Evolutionary conservation across 1,284 basidiomycete genomes (phyloP), one percentile per base, ranked within the genome.

Genomic region (Crepidotus sp.): DNA sequence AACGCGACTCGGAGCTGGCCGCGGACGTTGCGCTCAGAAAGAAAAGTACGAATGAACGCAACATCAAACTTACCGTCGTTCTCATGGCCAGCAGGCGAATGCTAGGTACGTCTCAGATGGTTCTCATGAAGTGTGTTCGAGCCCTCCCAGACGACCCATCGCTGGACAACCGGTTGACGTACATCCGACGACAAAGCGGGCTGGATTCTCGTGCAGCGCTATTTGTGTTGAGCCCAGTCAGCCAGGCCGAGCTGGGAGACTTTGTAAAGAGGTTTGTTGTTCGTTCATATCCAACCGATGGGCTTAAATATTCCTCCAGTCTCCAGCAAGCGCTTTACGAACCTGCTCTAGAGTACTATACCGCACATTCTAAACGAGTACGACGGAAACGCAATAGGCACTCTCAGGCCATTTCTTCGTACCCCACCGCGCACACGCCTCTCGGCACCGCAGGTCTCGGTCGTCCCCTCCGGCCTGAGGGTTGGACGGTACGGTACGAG

Each of bases 401-500:
- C 60, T 70, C 78, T 1, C 76, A 83, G 56, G 57, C 67, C 24
- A 46, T 65, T 7, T 65, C 70, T 9, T 60, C 71, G 1, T 74
- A 74, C 56, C 64, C 64, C 13, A 64, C 69, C 49, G 66, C 76
- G 29, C 51, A 74, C 45, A 59, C 69, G 40, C 62, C 71, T 15
- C 49, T 73, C 14, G 71, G 67, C 13, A 63, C 64, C 36, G 59
- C 69, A 9, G 65, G 56, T 52, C 57, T 68, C 30, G 57, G 71
- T 2, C 71, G 82, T 18, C 78, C 83, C 1, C 64, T 98, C 5
- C 69, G 83, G 13, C 74, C 84, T 0, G 85, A 92, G 61, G 94
- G 95, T 0, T 98, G 95, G 93, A 86, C 82, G 0, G 89, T 95
- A n/a, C 71, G 95, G 15, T 94, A 95, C 58, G 92, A 96, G 61